Evolutionary conservation across 768 basidiomycete species (phyloP), one percentile per base, ranked within the genome.

Genomic region (Tulasnella sp.): DNA sequence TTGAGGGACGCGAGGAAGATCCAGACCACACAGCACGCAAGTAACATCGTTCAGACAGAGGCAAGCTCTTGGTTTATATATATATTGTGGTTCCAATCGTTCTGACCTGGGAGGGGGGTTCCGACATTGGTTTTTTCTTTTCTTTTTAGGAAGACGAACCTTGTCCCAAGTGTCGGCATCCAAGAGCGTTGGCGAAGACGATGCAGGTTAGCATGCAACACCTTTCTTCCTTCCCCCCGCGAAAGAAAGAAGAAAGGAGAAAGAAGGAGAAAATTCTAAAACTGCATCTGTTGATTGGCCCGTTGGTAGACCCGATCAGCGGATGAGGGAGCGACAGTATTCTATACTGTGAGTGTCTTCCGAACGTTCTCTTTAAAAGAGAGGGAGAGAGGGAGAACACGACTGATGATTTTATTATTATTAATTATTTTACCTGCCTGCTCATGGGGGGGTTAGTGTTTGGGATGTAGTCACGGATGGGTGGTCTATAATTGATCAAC

Each of bases 291-390:
- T 48, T 57, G n/a, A 53, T 21, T 10, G 10, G 12, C 11, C 30
- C 21, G 19, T 31, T 34, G 19, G 42, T 68, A 89, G 87, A 74
- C 88, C 69, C 81, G 92, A 51, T 88, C 89, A 64, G 92, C 90
- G 41, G 92, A 94, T 71, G 92, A 94, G 76, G 92, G 92, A 2
- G 88, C 89, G 30, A 96, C 92, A 11, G 83, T 93, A 66, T 84
- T 94, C 70, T 96, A 93, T 71, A 90, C 84, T n/a, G 92, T 92
- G 68, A 62, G 86, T 76, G 21, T 12, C 10, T 27, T 44, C 24
- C 30, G 24, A 4, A 2, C 53, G 21, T 42, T 42, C 30, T 27
- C 22, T 24, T n/a, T 2, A 27, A 10, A n/a, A n/a, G n/a, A n/a
- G n/a, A n/a, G n/a, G n/a, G n/a, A n/a, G n/a, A n/a, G n/a, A n/a